Percentiles rank a stretch among this genome's conserved stretches.
Evolutionary conservation across 2,329 filamentous ascomycete genomes (phyloP).

Genomic region (Botrytis fragariae): DNA sequence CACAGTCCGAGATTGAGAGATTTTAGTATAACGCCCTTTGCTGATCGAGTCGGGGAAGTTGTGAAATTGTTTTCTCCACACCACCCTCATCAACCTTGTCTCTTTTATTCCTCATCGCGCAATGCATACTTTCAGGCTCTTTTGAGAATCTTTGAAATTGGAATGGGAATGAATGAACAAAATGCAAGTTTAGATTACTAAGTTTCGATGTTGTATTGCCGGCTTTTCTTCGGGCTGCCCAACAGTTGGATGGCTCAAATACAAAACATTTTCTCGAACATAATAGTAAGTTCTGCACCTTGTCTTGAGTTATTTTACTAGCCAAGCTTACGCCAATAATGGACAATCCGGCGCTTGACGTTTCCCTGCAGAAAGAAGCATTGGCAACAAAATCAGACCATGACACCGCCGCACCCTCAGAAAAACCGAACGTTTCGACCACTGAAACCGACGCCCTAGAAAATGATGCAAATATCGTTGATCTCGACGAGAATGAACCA

Average conservation of each 20-base stretch:
- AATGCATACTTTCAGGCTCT: too few species aligned
- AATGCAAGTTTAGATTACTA: neutral
- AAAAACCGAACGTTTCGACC: neutral
- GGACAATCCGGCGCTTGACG: neutral
- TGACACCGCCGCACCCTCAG: neutral
- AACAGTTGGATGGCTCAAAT: neutral
- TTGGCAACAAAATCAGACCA: neutral
- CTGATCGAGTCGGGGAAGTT: too few species aligned
- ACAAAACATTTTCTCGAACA: neutral
- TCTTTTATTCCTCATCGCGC: too few species aligned
- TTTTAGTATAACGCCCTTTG: neutral
- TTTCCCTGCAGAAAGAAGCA: neutral
- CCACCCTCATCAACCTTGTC: too few species aligned
- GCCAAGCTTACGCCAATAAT: neutral
- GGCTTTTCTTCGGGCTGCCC: neutral
- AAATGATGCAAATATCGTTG: neutral
- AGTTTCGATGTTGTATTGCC: neutral
- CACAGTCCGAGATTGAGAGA: neutral
- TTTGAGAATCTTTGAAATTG: too few species aligned
- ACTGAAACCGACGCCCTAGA: neutral
- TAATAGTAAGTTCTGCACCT: too few species aligned
- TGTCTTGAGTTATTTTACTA: neutral
- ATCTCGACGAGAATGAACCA: conserved; percentile 6
- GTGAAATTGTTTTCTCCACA: too few species aligned
- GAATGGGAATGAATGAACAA: too few species aligned